These are phyloP conservation scores for Ustilago sp. DNA, from an alignment of 1,284 basidiomycete genomes.

Conservation along the genomic window DNA sequence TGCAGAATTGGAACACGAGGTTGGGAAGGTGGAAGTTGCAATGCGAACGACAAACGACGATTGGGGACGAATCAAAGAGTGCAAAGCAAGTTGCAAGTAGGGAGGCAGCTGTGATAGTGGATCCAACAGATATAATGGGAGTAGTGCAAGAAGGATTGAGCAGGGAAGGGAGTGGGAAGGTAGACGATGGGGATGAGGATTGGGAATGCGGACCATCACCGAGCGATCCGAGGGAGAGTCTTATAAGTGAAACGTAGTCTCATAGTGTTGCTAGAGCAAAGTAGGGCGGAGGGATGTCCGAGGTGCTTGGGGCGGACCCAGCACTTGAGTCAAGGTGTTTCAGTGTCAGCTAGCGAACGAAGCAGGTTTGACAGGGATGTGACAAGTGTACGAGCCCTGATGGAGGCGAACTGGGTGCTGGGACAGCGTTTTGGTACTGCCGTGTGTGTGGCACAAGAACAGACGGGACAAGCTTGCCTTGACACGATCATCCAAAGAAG, in stretches of 20 bases:
- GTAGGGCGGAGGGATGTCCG: constrained; percentile 33
- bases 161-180: constrained; percentile 15
- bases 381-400: background rate
- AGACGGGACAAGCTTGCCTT: background rate
- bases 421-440: constrained; percentile 4
- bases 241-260: constrained; percentile 38
- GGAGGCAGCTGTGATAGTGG: constrained; percentile 13
- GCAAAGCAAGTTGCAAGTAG: constrained; percentile 22
- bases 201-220: constrained; percentile 41
- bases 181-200: constrained; percentile 28
- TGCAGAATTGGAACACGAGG: constrained; percentile 15
- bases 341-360: constrained; percentile 29
- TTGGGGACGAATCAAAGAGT: constrained; percentile 19
- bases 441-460: constrained; percentile 4
- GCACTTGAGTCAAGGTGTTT: constrained; percentile 31
- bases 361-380: constrained; percentile 18
- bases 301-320: constrained; percentile 46
- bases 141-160: constrained; percentile 15
- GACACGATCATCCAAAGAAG: constrained; percentile 15
- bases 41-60: constrained; percentile 21
- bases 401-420: background rate
- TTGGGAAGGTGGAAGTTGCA: background rate
- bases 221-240: constrained; percentile 47
- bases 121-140: constrained; percentile 42
- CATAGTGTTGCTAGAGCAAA: constrained; percentile 39